Percentiles rank a stretch among this genome's conserved stretches.
These are phyloP conservation scores for Cryphonectria carpinicola DNA, from an alignment of 2,329 filamentous ascomycete genomes.

Conservation along the genomic window DNA sequence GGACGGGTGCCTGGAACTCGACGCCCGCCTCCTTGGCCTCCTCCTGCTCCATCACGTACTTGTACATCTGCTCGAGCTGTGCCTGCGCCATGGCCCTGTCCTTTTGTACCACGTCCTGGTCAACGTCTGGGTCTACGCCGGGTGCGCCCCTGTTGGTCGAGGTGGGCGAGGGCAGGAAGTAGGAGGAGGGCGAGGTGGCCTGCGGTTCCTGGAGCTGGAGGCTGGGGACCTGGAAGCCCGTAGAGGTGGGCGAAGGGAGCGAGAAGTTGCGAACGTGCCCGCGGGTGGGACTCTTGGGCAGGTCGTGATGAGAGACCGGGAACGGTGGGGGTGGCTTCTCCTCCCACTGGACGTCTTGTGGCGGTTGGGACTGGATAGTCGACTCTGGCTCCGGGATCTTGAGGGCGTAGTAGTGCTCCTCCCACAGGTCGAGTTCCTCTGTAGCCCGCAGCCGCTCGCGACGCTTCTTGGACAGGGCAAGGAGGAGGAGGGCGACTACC, in stretches of 20 bases:
- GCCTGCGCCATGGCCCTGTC: slow-evolving; percentile 77
- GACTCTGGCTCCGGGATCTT: slow-evolving; percentile 18
- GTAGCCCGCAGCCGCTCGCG: slow-evolving; percentile 56
- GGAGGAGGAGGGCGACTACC: slow-evolving; percentile 69
- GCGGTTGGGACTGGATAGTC: background rate
- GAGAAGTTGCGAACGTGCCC: slow-evolving; percentile 54
- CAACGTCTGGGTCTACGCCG: slow-evolving; percentile 72
- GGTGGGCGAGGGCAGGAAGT: slow-evolving; percentile 51
- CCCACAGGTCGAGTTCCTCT: slow-evolving; percentile 49
- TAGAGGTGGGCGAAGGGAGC: slow-evolving; percentile 51
- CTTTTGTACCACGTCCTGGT: slow-evolving; percentile 73
- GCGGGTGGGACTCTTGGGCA: slow-evolving; percentile 41
- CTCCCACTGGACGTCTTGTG: slow-evolving; percentile 8
- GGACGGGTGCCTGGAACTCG: slow-evolving; percentile 48
- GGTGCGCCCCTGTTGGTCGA: slow-evolving; percentile 54
- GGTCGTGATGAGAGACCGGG: slow-evolving; percentile 35
- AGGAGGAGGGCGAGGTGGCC: slow-evolving; percentile 32
- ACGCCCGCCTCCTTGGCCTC: slow-evolving; percentile 64
- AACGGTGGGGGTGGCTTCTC: slow-evolving; percentile 17
- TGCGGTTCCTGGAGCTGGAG: slow-evolving; percentile 9
- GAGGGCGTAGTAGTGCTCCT: slow-evolving; percentile 31
- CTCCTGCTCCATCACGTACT: slow-evolving; percentile 89
- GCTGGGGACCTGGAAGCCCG: slow-evolving; percentile 34
- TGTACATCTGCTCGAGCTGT: slow-evolving; percentile 89
- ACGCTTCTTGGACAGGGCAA: slow-evolving; percentile 62